Evolutionary conservation across 2,329 filamentous ascomycete species (phyloP).

Genomic region (Didymella arachidicola): DNA sequence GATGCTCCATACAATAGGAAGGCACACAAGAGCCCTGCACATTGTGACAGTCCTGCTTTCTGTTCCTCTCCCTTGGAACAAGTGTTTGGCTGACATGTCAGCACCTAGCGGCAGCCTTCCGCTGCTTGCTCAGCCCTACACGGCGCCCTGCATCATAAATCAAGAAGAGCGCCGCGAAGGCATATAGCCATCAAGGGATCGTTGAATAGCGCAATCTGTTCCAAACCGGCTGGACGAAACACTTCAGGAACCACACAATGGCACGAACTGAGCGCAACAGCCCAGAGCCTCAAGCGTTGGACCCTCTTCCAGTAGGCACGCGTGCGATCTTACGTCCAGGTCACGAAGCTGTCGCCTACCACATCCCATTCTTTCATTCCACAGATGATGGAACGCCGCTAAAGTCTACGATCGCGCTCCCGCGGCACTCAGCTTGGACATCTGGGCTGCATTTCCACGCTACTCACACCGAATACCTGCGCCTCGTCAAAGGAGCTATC

Average conservation of each 20-base stretch:
- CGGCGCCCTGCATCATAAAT: constrained; percentile 1
- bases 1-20: background rate
- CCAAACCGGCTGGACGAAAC: background rate
- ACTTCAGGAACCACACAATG: background rate
- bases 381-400: constrained; percentile 1
- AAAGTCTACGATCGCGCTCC: constrained; percentile 56
- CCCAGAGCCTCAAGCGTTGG: constrained; percentile 4
- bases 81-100: background rate
- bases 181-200: background rate
- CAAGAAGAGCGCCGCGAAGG: background rate
- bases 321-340: constrained; percentile 25
- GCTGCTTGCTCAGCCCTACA: constrained; percentile 11
- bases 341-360: constrained; percentile 35
- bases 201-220: background rate
- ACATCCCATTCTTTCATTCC: constrained; percentile 49
- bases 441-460: constrained; percentile 61
- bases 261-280: background rate
- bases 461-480: constrained; percentile 57
- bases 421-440: constrained; percentile 56
- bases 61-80: too few species aligned
- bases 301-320: constrained; percentile 23
- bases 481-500: constrained; percentile 52
- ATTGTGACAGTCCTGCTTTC: background rate
- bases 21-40: background rate
- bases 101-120: constrained; percentile 8